A percentile compares a stretch with the other conserved stretches of the same genome.
phyloP scores from a whole-genome alignment of 2,329 filamentous ascomycete species.

The Phialocephala subalpina region DNA sequence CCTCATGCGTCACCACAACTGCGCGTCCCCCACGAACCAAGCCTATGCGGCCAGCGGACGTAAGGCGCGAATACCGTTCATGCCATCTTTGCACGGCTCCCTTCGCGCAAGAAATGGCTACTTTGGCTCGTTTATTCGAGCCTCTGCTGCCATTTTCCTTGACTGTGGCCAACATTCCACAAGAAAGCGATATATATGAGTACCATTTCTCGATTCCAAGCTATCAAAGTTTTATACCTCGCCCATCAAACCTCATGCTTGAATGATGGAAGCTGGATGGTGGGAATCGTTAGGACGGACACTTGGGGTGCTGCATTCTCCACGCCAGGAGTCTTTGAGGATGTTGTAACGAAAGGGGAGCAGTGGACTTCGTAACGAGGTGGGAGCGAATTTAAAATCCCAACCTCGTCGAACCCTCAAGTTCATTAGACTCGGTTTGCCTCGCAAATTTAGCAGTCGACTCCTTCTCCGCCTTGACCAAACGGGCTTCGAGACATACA shows the following conservation, averaged over 20 bases:
- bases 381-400: too few species aligned
- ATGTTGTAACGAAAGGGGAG: too few species aligned
- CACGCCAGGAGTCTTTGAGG: too few species aligned
- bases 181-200: background rate
- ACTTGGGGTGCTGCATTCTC: too few species aligned
- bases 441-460: too few species aligned
- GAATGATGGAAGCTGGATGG: too few species aligned
- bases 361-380: too few species aligned
- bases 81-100: conserved; percentile 22
- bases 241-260: background rate
- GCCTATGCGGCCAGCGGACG: conserved; percentile 12
- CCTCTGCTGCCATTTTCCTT: conserved; percentile 27
- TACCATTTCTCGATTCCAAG: background rate
- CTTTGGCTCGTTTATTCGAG: conserved; percentile 22
- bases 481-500: too few species aligned
- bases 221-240: background rate
- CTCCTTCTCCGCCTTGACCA: too few species aligned
- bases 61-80: background rate
- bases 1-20: conserved; percentile 20
- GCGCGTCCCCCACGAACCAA: conserved; percentile 15
- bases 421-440: too few species aligned
- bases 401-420: too few species aligned
- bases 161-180: background rate
- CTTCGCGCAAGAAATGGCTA: conserved; percentile 24
- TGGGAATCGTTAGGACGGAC: too few species aligned